Base-by-base conservation (phyloP, 2,329 filamentous ascomycete genomes). In the Arthrobotrys megalospora region DNA sequence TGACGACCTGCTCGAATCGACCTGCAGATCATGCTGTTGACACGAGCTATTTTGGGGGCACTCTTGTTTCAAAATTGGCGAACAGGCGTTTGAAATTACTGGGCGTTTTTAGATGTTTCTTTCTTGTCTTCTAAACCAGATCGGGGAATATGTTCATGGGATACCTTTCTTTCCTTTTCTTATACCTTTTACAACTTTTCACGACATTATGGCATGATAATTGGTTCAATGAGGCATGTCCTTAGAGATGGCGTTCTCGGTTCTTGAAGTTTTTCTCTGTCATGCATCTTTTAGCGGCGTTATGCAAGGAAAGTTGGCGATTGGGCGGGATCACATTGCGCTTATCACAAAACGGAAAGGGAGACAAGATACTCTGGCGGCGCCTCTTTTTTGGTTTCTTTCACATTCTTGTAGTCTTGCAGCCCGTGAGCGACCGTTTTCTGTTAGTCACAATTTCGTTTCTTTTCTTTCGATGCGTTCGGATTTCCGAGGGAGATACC, bases 161-260 rank as follows among this genome's bases (percentile, higher is more conserved):
- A 60, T 43, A 43, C 55, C 43, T 65, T 66, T 64, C 64, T 41
- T 66, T 65, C 63, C 21, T 69, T 58, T 36, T 52, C 53, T 43
- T 50, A 16, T 47, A 16, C 41, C 28, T 28, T 43, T 65, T 52
- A 21, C 28, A 60, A 28, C n/a, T 71, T 67, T 70, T 77, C 65
- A 77, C 73, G 58, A 65, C 50, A 77, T 58, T 36, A 36, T 77
- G 73, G 73, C 73, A 77, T 70, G 73, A 77, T 71, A 52, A 62
- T 58, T 77, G 28, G 55, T 47, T 66, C 66, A 62, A 70, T 77
- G 28, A 48, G 71, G 71, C 45, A 76, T 76, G 71, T 76, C 64
- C 52, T 62, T 32, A 58, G 73, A 70, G 65, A 67, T 77, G 73
- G 73, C 73, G 65, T 77, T 71, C 55, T 64, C 53, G 32, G 36